phyloP scores from a whole-genome alignment of 2,329 filamentous ascomycete species.

The Remersonia thermophila region DNA sequence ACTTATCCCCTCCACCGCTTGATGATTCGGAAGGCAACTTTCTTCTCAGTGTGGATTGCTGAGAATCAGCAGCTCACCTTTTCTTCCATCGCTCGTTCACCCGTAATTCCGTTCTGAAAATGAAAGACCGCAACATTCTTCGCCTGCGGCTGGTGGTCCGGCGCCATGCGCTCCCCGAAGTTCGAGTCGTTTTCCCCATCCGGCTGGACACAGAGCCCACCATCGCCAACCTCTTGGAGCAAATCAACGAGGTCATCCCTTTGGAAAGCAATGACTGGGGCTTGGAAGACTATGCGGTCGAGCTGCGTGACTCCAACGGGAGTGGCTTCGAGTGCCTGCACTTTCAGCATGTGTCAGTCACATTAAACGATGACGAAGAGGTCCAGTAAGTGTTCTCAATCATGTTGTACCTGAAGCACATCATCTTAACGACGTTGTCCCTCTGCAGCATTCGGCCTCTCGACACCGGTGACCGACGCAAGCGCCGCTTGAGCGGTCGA shows the following conservation, averaged over 20 bases:
- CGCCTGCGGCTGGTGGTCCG: constrained; percentile 63
- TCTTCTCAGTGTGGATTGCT: neutral
- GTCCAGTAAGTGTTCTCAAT: constrained; percentile 49
- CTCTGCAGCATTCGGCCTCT: constrained; percentile 61
- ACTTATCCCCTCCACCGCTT: no score
- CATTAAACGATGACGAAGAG: constrained; percentile 74
- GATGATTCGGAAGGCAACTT: no score
- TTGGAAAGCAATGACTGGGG: constrained; percentile 76
- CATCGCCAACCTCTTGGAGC: constrained; percentile 61
- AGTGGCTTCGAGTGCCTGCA: constrained; percentile 75
- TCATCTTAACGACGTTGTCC: neutral
- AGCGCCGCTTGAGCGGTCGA: constrained; percentile 61
- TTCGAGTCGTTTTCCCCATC: constrained; percentile 60
- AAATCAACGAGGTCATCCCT: constrained; percentile 68
- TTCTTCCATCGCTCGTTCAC: neutral
- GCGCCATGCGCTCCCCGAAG: constrained; percentile 60
- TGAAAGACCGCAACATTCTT: constrained; percentile 34
- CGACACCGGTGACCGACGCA: constrained; percentile 59
- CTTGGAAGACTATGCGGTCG: constrained; percentile 78
- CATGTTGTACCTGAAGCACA: neutral
- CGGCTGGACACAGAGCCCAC: constrained; percentile 48
- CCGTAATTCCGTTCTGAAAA: constrained; percentile 8
- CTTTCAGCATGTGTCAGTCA: constrained; percentile 57
- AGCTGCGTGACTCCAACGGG: constrained; percentile 46
- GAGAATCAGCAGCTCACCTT: neutral